Evolutionary conservation across 371 early-diverging fungal genomes (phyloP), one percentile per base, ranked within the genome.

Genomic region (Massospora cicadina): DNA sequence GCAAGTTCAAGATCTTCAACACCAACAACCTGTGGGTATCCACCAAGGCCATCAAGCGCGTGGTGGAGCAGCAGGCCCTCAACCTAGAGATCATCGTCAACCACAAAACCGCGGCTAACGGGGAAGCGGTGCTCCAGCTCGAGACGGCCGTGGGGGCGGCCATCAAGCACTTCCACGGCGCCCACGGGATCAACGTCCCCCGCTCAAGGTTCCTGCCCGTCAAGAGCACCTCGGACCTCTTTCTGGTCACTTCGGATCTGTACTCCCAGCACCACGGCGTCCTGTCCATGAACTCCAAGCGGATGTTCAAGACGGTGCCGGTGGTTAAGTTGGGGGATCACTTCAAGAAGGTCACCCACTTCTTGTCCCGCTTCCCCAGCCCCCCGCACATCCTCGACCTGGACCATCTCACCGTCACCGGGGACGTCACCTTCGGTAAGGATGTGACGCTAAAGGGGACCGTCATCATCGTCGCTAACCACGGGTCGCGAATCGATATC

Each of bases 71-170:
- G 65, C 77, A 82, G 58, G 81, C 80, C 65, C 76, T 99, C 69
- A 83, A 86, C 66, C 75, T 99, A 68, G 99, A 99, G 68, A 90
- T 98, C 70, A 99, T 99, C 75, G 93, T 93, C 64, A 99, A 98
- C 81, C 73, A 88, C 77, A 99, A 99, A 3, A 43, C 43, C 7
- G 62, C 66, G 26, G 30, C 66, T 56, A 72, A 73, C 65, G 96
- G 95, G 64, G 95, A 94, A 71, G 90, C 90, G 74, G 95, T 98
- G 7, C 90, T 98, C 65, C 99, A 99, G 77, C 81, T 99, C 10
- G 99, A 99, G 79, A 98, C 99, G 2, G 99, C 99, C 33, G 97
- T 98, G 12, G 99, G 99, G 74, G 97, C 99, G 12, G 97, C 95
- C 55, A 99, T 99, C 76, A 97, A 95, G 80, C 96, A 95, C 78